phyloP scores from a whole-genome alignment of 2,329 filamentous ascomycete species.

The Diaporthe sp. region DNA sequence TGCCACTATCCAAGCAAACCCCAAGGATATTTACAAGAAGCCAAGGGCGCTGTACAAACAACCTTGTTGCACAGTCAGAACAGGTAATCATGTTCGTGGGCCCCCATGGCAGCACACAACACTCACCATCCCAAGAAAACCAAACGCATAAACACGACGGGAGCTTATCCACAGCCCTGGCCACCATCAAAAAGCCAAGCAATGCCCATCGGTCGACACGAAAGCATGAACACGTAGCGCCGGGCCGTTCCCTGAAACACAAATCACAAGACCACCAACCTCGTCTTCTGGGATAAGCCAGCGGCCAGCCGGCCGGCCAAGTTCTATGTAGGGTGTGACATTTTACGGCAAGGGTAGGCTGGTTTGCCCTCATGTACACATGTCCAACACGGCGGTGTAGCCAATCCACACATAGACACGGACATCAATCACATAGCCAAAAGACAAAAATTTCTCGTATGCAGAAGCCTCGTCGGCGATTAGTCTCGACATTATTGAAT shows the following conservation, averaged over 20 bases:
- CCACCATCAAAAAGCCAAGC: background rate
- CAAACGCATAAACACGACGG: background rate
- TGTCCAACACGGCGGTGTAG: too few species aligned
- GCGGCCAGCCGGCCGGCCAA: too few species aligned
- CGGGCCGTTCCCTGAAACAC: conserved; percentile 2
- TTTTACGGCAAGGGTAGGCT: background rate
- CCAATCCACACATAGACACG: too few species aligned
- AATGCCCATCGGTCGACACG: background rate
- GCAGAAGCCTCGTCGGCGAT: background rate
- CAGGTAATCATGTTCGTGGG: too few species aligned
- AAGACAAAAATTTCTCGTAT: background rate
- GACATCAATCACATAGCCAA: background rate
- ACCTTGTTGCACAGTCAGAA: too few species aligned
- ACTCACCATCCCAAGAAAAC: background rate
- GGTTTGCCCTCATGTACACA: background rate
- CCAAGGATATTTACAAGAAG: too few species aligned
- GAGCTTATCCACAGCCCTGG: background rate
- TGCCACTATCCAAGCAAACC: too few species aligned
- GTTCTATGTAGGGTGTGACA: too few species aligned
- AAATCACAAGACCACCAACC: background rate
- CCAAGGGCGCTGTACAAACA: too few species aligned
- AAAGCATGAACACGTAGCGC: background rate
- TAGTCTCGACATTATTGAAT: conserved; percentile 14
- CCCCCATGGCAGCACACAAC: too few species aligned
- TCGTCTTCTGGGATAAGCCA: background rate